Evolutionary conservation across 352 stramenopile genomes (phyloP).

Genomic region (Globisporangium polare): DNA sequence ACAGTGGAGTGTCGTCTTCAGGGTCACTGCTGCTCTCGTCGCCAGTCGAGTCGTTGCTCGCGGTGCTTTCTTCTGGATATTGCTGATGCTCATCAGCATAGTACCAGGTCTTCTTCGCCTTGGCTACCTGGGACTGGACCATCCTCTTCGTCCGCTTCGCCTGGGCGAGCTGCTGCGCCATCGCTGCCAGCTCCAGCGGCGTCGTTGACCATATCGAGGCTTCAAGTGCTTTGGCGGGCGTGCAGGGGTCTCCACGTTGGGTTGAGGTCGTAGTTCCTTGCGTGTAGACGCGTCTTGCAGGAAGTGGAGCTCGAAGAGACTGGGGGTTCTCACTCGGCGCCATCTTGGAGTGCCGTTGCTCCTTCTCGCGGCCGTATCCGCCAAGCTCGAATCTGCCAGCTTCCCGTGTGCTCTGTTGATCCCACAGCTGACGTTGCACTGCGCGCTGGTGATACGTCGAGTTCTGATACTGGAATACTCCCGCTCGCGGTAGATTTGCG

Average conservation of each 20-base stretch:
- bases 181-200: slow-evolving; percentile 3
- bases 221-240: background rate
- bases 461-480: background rate
- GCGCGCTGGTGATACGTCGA: background rate
- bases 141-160: background rate
- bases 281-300: background rate
- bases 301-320: background rate
- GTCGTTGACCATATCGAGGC: slow-evolving; percentile 12
- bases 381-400: background rate
- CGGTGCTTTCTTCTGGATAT: background rate
- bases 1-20: slow-evolving; percentile 1
- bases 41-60: slow-evolving; percentile 9
- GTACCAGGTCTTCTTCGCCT: background rate
- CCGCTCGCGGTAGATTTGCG: background rate
- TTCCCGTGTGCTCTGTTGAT: background rate
- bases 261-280: background rate
- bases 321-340: background rate
- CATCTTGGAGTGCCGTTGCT: background rate
- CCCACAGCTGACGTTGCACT: background rate
- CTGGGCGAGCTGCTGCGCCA: slow-evolving; percentile 1
- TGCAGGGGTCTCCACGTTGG: background rate
- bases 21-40: slow-evolving; percentile 12
- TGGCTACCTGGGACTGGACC: background rate
- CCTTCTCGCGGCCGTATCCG: background rate
- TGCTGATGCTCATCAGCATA: background rate